Conservation (phyloP, 805 yeast genomes). For the Pichia pseudocactophila region DNA sequence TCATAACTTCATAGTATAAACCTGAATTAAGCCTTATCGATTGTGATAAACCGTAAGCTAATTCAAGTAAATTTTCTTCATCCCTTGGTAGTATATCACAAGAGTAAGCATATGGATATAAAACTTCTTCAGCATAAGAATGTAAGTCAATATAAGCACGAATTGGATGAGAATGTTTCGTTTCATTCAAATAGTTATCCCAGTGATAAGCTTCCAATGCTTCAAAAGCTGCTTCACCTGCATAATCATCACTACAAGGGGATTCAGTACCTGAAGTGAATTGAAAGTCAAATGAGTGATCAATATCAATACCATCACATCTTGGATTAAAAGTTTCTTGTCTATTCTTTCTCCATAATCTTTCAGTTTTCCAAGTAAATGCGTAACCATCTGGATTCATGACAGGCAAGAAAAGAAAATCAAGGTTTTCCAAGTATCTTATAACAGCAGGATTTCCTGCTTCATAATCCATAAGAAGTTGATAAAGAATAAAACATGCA, state of each 20-base stretch:
- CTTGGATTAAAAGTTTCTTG: constrained; percentile 59
- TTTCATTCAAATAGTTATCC: constrained; percentile 38
- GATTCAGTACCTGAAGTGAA: constrained; percentile 53
- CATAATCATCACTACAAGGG: constrained; percentile 78
- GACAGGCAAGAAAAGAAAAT: constrained; percentile 73
- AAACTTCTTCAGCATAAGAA: constrained; percentile 75
- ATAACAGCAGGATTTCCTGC: constrained; percentile 31
- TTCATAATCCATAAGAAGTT: constrained; percentile 41
- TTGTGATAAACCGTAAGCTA: constrained; percentile 73
- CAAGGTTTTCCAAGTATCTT: constrained; percentile 46
- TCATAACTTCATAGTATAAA: constrained; percentile 55
- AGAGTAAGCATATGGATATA: constrained; percentile 76
- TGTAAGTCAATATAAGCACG: constrained; percentile 78
- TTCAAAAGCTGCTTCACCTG: constrained; percentile 68
- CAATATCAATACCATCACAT: constrained; percentile 81
- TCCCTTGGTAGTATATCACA: constrained; percentile 70
- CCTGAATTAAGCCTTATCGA: constrained; percentile 60
- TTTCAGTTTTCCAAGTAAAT: constrained; percentile 69
- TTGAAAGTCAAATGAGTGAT: constrained; percentile 71
- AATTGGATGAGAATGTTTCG: constrained; percentile 47
- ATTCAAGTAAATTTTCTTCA: constrained; percentile 68
- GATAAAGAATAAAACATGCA: constrained; percentile 46
- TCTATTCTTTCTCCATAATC: constrained; percentile 85
- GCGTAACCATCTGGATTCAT: constrained; percentile 89
- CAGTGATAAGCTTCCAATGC: constrained; percentile 48